These are phyloP conservation scores for Mycena olivaceomarginata DNA, from an alignment of 768 basidiomycete genomes.

Conservation along the genomic window DNA sequence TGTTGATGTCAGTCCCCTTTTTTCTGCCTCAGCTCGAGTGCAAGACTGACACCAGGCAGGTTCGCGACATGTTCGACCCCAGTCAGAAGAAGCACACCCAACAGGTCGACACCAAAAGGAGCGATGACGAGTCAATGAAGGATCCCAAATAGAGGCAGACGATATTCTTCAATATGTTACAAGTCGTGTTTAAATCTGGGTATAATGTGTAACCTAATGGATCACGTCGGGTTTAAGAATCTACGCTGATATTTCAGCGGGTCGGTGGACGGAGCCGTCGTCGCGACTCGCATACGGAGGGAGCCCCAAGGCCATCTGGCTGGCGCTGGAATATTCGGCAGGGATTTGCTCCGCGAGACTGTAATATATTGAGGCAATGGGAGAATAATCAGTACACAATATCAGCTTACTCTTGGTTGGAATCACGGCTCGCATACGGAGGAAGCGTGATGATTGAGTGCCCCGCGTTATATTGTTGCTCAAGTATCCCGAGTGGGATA, in stretches of 20 bases:
- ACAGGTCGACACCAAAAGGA: too few relatives aligned
- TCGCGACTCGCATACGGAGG: constrained; percentile 23
- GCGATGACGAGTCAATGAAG: neutral
- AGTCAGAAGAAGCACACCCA: neutral
- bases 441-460: constrained; percentile 20
- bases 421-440: constrained; percentile 10
- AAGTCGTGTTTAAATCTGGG: too few relatives aligned
- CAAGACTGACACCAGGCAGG: too few relatives aligned
- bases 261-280: neutral
- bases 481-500: neutral
- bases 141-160: too few relatives aligned
- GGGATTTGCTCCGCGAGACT: neutral
- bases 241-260: neutral
- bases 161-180: too few relatives aligned
- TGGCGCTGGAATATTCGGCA: neutral
- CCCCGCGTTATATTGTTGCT: neutral
- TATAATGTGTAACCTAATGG: too few relatives aligned
- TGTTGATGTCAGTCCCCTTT: constrained; percentile 48
- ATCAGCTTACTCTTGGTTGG: too few relatives aligned
- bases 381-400: too few relatives aligned
- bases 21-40: neutral
- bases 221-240: neutral
- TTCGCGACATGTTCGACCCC: constrained; percentile 26
- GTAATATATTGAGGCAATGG: too few relatives aligned
- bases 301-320: neutral